Base-by-base conservation (phyloP, 441 rosid species). In the Melastoma candidum region DNA sequence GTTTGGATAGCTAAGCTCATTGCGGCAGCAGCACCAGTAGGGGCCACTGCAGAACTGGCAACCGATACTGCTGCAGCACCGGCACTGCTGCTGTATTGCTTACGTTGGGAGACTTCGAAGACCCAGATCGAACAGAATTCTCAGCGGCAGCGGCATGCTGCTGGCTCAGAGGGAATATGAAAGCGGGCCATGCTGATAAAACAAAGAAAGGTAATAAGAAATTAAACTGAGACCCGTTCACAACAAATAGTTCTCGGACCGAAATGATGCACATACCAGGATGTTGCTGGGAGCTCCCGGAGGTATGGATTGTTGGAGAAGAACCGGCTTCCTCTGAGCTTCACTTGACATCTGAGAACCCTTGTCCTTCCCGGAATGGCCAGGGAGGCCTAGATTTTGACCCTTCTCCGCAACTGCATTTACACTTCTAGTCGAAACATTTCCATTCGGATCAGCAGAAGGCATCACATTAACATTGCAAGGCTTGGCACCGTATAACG, bases 111-210 rank as follows among this genome's bases (percentile, higher is more conserved):
- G 76, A 69, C 73, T 78, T 82, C 27, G 59, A 68, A 43, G 65
- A 55, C 27, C 79, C 80, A 22, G 96, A 80, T 10, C 84, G 85
- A 11, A 77, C 84, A 56, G 98, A 71, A 48, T 78, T 80, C 0
- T 87, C 84, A 24, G 62, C 61, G 1, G 61, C 61, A 9, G 61
- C 61, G 12, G 81, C 75, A 49, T 73, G 96, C 61, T 81, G 99
- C 61, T 93, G 99, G 72, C 80, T 77, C 66, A 89, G 46, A 25
- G 99, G 99, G 72, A 93, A 76, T 54, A 93, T 81, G 61, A 93
- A 89, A 25, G 99, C 74, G 4, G 93, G 0, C 84, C 95, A 32
- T 76, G 97, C 94, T 85, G 84, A 26, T 17, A 74, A 52, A 53
- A 71, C 44, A 45, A 4, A 26, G 26, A 64, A 46, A 13, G 27